These are phyloP conservation scores for Neopestalotiopsis clavispora DNA, from an alignment of 2,329 filamentous ascomycete species.

Conservation along the genomic window DNA sequence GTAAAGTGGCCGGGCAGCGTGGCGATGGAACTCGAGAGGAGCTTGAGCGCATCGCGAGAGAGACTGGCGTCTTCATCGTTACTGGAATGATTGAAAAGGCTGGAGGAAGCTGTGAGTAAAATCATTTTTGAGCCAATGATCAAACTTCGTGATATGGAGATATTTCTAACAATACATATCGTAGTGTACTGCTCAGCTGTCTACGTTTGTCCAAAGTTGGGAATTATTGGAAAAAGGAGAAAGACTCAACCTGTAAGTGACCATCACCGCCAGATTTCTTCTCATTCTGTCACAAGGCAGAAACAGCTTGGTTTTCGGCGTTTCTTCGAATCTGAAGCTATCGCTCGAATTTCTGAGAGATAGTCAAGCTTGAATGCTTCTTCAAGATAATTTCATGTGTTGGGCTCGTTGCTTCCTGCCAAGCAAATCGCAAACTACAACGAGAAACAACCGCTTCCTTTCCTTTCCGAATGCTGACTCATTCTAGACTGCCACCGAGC, in stretches of 20 bases:
- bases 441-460: background rate
- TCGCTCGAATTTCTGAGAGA: too few relatives aligned
- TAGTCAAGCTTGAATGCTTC: too few relatives aligned
- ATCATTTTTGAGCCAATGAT: slow-evolving; percentile 39
- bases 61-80: slow-evolving; percentile 83
- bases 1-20: slow-evolving; percentile 43
- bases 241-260: slow-evolving; percentile 84
- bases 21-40: slow-evolving; percentile 82
- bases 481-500: slow-evolving; percentile 74
- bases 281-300: background rate
- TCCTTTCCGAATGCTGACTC: background rate
- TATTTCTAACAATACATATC: background rate
- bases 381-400: background rate
- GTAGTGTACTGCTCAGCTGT: slow-evolving; percentile 74
- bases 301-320: too few relatives aligned
- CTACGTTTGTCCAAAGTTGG: slow-evolving; percentile 77
- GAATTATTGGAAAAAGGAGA: slow-evolving; percentile 81
- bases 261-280: background rate
- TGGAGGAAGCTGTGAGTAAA: slow-evolving; percentile 64
- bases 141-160: background rate
- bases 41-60: slow-evolving; percentile 74
- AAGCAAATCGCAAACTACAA: background rate
- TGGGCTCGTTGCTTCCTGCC: background rate
- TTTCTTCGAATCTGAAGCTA: too few relatives aligned
- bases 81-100: slow-evolving; percentile 80